Conservation (phyloP, 805 yeast species). For the Candida germanica region DNA sequence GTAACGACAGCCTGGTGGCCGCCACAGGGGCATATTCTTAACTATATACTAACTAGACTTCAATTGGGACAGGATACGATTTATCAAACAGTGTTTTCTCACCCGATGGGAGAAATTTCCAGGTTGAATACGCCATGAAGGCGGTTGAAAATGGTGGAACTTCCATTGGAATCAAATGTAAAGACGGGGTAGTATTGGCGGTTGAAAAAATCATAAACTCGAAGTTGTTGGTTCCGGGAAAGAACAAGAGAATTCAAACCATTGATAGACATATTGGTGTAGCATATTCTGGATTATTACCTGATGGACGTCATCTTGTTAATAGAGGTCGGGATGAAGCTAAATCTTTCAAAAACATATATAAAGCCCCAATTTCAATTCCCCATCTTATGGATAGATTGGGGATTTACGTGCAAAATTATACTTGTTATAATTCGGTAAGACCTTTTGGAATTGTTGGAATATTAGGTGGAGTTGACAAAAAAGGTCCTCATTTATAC, state of each 20-base stretch:
- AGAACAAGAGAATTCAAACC: slow-evolving; percentile 87
- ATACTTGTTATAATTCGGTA: slow-evolving; percentile 93
- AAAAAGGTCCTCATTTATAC: slow-evolving; percentile 84
- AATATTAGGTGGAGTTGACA: slow-evolving; percentile 91
- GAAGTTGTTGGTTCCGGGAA: slow-evolving; percentile 82
- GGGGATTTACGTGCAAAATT: slow-evolving; percentile 90
- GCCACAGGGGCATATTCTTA: too few relatives aligned
- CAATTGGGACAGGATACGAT: slow-evolving; percentile 99
- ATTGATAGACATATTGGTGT: slow-evolving; percentile 93
- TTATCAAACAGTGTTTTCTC: slow-evolving; percentile 93
- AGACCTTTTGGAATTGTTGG: slow-evolving; percentile 96
- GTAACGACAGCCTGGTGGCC: too few relatives aligned
- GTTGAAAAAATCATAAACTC: slow-evolving; percentile 91
- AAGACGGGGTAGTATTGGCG: slow-evolving; percentile 94
- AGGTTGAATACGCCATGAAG: slow-evolving; percentile 95
- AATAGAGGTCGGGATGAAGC: slow-evolving; percentile 92
- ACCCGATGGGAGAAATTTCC: slow-evolving; percentile 93
- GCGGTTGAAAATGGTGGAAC: slow-evolving; percentile 98
- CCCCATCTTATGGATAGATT: slow-evolving; percentile 82
- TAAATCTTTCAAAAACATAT: slow-evolving; percentile 67
- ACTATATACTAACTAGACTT: too few relatives aligned
- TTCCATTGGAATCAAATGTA: slow-evolving; percentile 85
- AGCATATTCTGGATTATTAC: slow-evolving; percentile 90
- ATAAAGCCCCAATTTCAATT: slow-evolving; percentile 73
- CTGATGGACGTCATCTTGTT: slow-evolving; percentile 95